Conservation (phyloP, 331 rosid genomes). For the Saraca asoca region DNA sequence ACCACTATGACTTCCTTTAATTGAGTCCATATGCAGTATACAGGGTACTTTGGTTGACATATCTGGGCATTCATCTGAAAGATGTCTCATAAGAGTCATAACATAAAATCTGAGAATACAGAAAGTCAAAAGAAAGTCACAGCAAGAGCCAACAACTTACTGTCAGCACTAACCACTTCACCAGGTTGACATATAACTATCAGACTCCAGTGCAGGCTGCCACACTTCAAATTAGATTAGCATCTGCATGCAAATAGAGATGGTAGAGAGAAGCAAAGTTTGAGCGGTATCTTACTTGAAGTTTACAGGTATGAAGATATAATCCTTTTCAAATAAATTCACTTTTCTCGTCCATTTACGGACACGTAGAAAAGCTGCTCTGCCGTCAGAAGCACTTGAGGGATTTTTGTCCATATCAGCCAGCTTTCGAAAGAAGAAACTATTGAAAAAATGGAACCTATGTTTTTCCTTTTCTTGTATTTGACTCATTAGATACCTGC, state of each 20-base stretch:
- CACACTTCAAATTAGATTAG: constrained; percentile 44
- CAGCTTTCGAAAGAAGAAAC: constrained; percentile 95
- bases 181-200: constrained; percentile 91
- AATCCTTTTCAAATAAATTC: constrained; percentile 80
- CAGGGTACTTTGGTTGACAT: constrained; percentile 71
- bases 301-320: constrained; percentile 90
- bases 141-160: constrained; percentile 48
- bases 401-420: constrained; percentile 98
- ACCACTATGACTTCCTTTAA: constrained; percentile 87
- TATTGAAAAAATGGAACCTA: constrained; percentile 85
- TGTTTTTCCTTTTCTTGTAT: constrained; percentile 66
- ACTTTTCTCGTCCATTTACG: constrained; percentile 98
- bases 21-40: constrained; percentile 95
- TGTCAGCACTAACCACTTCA: constrained; percentile 65
- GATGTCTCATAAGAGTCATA: constrained; percentile 19
- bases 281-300: constrained; percentile 64
- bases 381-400: constrained; percentile 81
- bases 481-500: constrained; percentile 81
- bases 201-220: constrained; percentile 93
- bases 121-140: constrained; percentile 10
- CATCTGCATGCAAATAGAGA: constrained; percentile 34
- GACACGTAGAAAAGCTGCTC: constrained; percentile 92
- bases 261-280: constrained; percentile 25
- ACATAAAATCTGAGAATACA: constrained; percentile 33
- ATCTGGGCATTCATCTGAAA: constrained; percentile 61